A percentile compares a stretch with the other conserved stretches of the same genome.
phyloP scores from a whole-genome alignment of 495 filamentous ascomycete species.

The Daldinia bambusicola region DNA sequence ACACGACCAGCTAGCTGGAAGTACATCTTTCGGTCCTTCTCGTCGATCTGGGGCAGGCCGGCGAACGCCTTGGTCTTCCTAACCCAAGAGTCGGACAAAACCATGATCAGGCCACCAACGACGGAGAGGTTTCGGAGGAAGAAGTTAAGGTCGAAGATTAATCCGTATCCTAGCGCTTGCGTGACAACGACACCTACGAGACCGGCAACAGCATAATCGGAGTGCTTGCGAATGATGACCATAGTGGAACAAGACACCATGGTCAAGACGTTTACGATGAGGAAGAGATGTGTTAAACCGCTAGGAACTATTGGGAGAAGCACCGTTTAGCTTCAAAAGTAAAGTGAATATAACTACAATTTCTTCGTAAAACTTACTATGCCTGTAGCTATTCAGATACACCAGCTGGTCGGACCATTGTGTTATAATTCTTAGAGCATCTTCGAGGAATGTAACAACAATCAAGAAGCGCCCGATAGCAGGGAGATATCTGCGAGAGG shows the following conservation, averaged over 20 bases:
- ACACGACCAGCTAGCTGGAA: slow-evolving; percentile 97
- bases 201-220: slow-evolving; percentile 89
- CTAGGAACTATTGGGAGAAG: slow-evolving; percentile 71
- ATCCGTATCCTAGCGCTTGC: slow-evolving; percentile 96
- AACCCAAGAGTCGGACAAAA: slow-evolving; percentile 96
- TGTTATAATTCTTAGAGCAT: slow-evolving; percentile 93
- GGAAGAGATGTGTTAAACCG: slow-evolving; percentile 93
- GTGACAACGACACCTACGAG: slow-evolving; percentile 90
- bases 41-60: slow-evolving; percentile 89
- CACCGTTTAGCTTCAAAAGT: slow-evolving; percentile 19
- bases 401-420: slow-evolving; percentile 97
- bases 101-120: slow-evolving; percentile 96
- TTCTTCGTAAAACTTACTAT: slow-evolving; percentile 70
- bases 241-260: slow-evolving; percentile 85
- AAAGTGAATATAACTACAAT: not conserved
- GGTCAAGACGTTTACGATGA: slow-evolving; percentile 87
- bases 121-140: slow-evolving; percentile 98
- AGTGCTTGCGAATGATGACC: slow-evolving; percentile 90
- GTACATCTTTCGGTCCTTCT: slow-evolving; percentile 99
- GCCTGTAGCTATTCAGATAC: slow-evolving; percentile 91
- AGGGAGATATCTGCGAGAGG: slow-evolving; percentile 79
- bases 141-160: slow-evolving; percentile 99
- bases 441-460: slow-evolving; percentile 97
- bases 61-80: slow-evolving; percentile 97
- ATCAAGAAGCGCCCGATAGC: slow-evolving; percentile 97